Evolutionary conservation across 176 grass and related monocot species (phyloP).

Genomic region (Aegilops longissima): DNA sequence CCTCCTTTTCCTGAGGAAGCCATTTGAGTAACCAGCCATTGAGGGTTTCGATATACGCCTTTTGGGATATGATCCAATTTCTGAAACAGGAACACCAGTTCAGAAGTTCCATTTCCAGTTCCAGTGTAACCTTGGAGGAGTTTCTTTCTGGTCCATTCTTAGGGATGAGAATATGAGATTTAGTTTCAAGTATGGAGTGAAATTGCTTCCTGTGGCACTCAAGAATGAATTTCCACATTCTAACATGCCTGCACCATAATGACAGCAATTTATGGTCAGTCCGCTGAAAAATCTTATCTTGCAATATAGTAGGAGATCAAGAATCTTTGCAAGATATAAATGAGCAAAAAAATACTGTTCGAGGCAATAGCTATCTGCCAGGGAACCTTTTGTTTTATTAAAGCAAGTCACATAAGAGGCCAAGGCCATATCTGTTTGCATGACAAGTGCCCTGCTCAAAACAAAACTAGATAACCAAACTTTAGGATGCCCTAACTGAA

Average conservation of each 20-base stretch:
- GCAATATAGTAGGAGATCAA: neutral
- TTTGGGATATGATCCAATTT: conserved; percentile 72
- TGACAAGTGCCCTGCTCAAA: neutral
- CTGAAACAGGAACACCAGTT: conserved; percentile 89
- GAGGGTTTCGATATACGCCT: conserved; percentile 66
- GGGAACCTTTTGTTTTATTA: neutral
- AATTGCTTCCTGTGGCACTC: conserved; percentile 82
- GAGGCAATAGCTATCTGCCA: neutral
- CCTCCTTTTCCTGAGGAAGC: conserved; percentile 81
- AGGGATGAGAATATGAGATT: conserved; percentile 51
- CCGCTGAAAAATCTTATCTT: neutral
- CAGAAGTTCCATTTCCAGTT: conserved; percentile 80
- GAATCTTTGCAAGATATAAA: neutral
- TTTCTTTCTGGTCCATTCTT: conserved; percentile 52
- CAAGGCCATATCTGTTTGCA: neutral
- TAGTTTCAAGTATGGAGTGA: conserved; percentile 67
- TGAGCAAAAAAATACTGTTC: neutral
- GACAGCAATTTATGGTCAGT: conserved; percentile 16
- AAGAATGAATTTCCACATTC: conserved; percentile 84
- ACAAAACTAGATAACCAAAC: neutral
- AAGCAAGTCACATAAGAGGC: neutral
- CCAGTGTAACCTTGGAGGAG: conserved; percentile 52
- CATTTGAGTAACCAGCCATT: conserved; percentile 89
- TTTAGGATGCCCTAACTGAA: neutral
- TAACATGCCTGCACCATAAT: conserved; percentile 57